Base-by-base conservation (phyloP, 2,329 filamentous ascomycete species). In the Microdochium trichocladiopsis region DNA sequence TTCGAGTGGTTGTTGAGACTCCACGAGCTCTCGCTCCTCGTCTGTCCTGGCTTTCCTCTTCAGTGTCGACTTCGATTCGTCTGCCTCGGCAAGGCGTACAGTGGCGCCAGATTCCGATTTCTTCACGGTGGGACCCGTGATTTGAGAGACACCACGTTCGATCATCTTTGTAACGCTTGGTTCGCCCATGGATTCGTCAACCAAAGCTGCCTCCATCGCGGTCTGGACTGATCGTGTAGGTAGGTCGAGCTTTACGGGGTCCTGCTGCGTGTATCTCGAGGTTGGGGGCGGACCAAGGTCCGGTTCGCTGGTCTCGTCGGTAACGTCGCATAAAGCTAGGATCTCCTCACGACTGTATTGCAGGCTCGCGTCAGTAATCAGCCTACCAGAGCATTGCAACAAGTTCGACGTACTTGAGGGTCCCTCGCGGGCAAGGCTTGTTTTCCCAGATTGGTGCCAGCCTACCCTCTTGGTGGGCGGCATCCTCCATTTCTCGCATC, bases 371-470 rank as follows among this genome's bases (percentile, higher is more conserved):
- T 69, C 54, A 68, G 60, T 31, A 51, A 47, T 52, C 36, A 18
- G 22, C 31, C 9, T 24, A 36, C 18, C 11, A 14, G 48, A 23
- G 45, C 9, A 18, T 6, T 25, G 10, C 3, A 5, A 47, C 11
- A 18, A 2, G 21, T 25, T 23, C 9, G 18, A 53, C 61, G 55
- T 56, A 89, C 86, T 81, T 85, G 62, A 91, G 72, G 10, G 87
- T 88, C 58, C 77, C 75, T 50, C 88, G 75, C 11, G 86, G 83
- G 61, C 81, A 88, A 2, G 75, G 69, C 61, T 87, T 89, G 63
- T 82, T 80, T 66, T 93, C 88, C 36, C 78, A 71, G 50, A 93
- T 90, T 1, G 83, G 82, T 9, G 85, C 80, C 58, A 89, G 65
- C 61, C 81, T 73, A 22, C 76, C 75, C 58, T 83, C 77, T 57